Conservation (phyloP, 2,329 filamentous ascomycete genomes). For the Penicillium decumbens region DNA sequence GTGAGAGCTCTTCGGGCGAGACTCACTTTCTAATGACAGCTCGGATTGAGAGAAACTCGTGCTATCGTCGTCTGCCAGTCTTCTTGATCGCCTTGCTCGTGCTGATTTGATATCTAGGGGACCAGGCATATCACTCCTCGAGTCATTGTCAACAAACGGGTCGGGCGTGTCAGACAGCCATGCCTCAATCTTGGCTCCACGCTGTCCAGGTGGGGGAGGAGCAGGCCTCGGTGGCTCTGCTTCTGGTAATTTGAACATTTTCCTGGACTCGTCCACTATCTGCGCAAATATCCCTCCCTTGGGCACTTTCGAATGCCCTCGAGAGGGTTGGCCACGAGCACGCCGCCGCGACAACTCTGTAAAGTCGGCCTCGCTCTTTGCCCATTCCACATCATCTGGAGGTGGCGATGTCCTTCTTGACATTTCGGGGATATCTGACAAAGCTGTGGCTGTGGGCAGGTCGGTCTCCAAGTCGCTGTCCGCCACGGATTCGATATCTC, state of each 20-base stretch:
- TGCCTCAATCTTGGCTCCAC: slow-evolving; percentile 55
- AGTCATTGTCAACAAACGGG: slow-evolving; percentile 48
- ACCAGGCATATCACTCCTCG: slow-evolving; percentile 37
- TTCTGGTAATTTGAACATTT: slow-evolving; percentile 43
- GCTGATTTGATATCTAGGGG: slow-evolving; percentile 41
- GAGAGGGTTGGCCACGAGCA: slow-evolving; percentile 23
- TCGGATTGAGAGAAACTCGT: slow-evolving; percentile 18
- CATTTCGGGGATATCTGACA: slow-evolving; percentile 23
- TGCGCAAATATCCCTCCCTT: slow-evolving; percentile 44
- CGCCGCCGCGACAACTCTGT: slow-evolving; percentile 37
- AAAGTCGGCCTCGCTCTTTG: slow-evolving; percentile 38
- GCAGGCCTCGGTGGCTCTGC: slow-evolving; percentile 36
- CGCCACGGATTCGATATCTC: slow-evolving; percentile 17
- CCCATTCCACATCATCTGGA: slow-evolving; percentile 34
- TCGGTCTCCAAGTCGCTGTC: slow-evolving; percentile 22
- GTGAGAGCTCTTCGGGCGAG: slow-evolving; percentile 23
- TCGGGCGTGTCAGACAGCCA: slow-evolving; percentile 58
- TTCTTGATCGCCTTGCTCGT: slow-evolving; percentile 29
- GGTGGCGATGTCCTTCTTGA: slow-evolving; percentile 26
- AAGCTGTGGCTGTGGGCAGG: slow-evolving; percentile 20
- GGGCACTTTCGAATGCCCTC: slow-evolving; percentile 27
- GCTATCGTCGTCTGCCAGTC: slow-evolving; percentile 22
- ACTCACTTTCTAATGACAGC: slow-evolving; percentile 25
- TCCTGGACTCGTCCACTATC: slow-evolving; percentile 43
- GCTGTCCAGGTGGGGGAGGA: slow-evolving; percentile 36